phyloP scores from a whole-genome alignment of 2,329 filamentous ascomycete genomes.

The Pyrenophora seminiperda region DNA sequence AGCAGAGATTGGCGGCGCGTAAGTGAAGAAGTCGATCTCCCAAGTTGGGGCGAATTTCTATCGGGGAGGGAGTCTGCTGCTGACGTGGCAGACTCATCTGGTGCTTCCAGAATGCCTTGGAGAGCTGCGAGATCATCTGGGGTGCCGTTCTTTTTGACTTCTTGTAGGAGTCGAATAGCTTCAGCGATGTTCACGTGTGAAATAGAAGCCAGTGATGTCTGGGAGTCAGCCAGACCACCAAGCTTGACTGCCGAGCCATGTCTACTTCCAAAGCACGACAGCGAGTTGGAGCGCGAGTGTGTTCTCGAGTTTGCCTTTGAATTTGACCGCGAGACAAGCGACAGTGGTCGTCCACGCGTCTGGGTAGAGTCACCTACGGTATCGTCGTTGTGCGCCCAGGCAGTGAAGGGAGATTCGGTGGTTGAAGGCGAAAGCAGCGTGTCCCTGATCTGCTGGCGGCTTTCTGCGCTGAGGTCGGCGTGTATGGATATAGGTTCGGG shows the following conservation, averaged over 20 bases:
- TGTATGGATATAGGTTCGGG: conserved; percentile 33
- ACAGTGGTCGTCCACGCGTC: conserved; percentile 33
- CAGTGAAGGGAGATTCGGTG: conserved; percentile 26
- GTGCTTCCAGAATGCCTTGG: conserved; percentile 37
- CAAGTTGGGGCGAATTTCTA: conserved; percentile 27
- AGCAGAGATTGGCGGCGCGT: conserved; percentile 48
- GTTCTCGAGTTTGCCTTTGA: conserved; percentile 26
- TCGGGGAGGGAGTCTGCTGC: conserved; percentile 25
- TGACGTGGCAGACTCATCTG: conserved; percentile 16
- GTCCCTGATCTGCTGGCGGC: conserved; percentile 38
- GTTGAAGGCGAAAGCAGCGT: conserved; percentile 37
- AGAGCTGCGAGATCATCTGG: conserved; percentile 55
- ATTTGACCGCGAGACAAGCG: conserved; percentile 35
- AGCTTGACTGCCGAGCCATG: conserved; percentile 32
- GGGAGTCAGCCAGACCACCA: conserved; percentile 31
- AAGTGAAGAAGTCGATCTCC: conserved; percentile 36
- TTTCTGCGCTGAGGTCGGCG: conserved; percentile 32
- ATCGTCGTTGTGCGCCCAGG: conserved; percentile 26
- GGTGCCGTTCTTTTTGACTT: conserved; percentile 55
- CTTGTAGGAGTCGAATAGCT: conserved; percentile 53
- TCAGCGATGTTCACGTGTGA: conserved; percentile 51
- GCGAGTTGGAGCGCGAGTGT: conserved; percentile 31
- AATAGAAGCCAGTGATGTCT: conserved; percentile 39
- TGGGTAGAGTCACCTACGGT: conserved; percentile 27
- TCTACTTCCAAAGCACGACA: conserved; percentile 33